A percentile compares a stretch with the other conserved stretches of the same genome.
phyloP scores from a whole-genome alignment of 305 asterid species.

The Solanum aculeatissimum region DNA sequence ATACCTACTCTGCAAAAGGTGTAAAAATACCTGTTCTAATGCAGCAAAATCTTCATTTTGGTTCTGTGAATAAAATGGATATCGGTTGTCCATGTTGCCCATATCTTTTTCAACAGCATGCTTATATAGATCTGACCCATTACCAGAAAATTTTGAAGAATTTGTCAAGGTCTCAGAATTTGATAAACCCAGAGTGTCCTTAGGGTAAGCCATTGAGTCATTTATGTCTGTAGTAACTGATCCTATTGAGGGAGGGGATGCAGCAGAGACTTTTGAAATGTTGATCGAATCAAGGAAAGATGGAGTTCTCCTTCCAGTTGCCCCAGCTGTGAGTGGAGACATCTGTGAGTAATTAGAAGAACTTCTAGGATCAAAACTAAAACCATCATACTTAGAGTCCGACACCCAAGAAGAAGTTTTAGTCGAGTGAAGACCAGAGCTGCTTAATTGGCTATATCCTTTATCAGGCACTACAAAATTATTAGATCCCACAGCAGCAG shows the following conservation, averaged over 20 bases:
- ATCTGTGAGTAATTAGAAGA: conserved; percentile 27
- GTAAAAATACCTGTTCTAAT: conserved; percentile 74
- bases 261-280: conserved; percentile 45
- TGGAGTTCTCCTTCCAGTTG: conserved; percentile 51
- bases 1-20: neutral
- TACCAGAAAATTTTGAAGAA: conserved; percentile 31
- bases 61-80: conserved; percentile 42
- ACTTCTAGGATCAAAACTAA: conserved; percentile 31
- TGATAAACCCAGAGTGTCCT: conserved; percentile 50
- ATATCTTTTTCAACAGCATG: conserved; percentile 23
- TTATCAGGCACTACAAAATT: conserved; percentile 25
- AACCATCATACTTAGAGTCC: conserved; percentile 26
- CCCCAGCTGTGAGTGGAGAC: conserved; percentile 45
- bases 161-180: conserved; percentile 20
- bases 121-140: conserved; percentile 39
- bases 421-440: conserved; percentile 20
- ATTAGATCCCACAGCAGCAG: neutral
- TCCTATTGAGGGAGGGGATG: conserved; percentile 27
- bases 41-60: conserved; percentile 94
- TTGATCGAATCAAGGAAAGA: conserved; percentile 91
- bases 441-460: conserved; percentile 32
- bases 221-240: conserved; percentile 34
- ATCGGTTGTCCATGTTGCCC: conserved; percentile 21
- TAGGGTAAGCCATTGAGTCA: conserved; percentile 43
- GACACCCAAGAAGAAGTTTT: conserved; percentile 40